Evolutionary conservation across 1,284 basidiomycete genomes (phyloP), one percentile per base, ranked within the genome.

Genomic region (Sporisorium reilianum): DNA sequence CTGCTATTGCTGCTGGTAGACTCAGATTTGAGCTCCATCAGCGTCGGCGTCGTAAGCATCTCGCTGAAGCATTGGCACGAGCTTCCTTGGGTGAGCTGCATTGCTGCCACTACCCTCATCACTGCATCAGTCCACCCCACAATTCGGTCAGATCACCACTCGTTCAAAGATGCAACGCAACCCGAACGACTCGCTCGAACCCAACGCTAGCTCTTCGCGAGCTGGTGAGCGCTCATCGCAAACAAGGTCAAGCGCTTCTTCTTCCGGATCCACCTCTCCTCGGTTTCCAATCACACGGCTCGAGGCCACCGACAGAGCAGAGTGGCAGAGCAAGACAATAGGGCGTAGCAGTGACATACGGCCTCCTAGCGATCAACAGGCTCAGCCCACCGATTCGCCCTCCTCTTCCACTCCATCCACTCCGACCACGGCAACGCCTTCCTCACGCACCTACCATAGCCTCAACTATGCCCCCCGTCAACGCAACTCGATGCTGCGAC

Each of bases 401-500:
- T 30, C 52, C 14, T 60, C 64, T 5, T 59, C 63, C 4, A 45
- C 55, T 12, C 55, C 62, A 32, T 64, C 62, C 11, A 64, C 62
- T 1, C 62, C 62, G 10, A 54, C 62, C 2, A 58, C 62, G 0
- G 25, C 55, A 8, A 22, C 36, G 6, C 44, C 55, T 26, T 10
- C 55, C 1, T 58, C 62, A 26, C 63, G 63, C 44, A 60, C 64
- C 4, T 66, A 66, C 20, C 53, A 66, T 49, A 66, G 64, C 44
- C 57, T 66, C 36, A 66, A 60, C 40, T 66, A 66, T 26, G 64
- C 64, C 2, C 57, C 64, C 1, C 57, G 64, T 18, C 64, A 66
- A 30, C 64, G 64, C 36, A 59, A 55, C 20, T 66, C 64, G 36
- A 53, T 53, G 34, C 46, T 66, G 14, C 57, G 64, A 1, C 57